These are phyloP conservation scores for Hypoxylon sp. DNA, from an alignment of 2,329 filamentous ascomycete genomes.

Conservation along the genomic window DNA sequence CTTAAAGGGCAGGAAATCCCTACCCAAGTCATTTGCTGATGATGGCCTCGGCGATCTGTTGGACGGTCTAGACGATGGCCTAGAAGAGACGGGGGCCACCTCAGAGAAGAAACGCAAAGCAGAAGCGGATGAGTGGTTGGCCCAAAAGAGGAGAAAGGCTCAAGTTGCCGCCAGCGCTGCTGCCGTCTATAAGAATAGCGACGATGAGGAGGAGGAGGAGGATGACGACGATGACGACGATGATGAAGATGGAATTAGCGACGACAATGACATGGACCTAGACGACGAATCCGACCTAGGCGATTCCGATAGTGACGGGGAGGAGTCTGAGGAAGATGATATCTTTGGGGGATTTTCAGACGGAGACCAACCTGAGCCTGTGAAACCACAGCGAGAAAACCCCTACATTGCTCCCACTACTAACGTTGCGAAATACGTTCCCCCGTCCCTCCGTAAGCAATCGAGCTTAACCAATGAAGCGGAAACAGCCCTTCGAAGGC, in stretches of 20 bases:
- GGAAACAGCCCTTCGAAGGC: conserved; percentile 78
- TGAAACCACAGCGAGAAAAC: conserved; percentile 78
- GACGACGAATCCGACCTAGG: conserved; percentile 40
- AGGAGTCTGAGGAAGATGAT: conserved; percentile 52
- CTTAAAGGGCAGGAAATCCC: conserved; percentile 80
- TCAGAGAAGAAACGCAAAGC: conserved; percentile 74
- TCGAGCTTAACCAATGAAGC: conserved; percentile 76
- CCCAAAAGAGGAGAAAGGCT: conserved; percentile 69
- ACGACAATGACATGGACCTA: conserved; percentile 50
- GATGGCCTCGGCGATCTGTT: conserved; percentile 87
- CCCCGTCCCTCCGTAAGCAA: conserved; percentile 82
- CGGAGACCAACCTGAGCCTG: conserved; percentile 53
- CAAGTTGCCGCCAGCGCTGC: conserved; percentile 40
- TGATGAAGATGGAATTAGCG: not conserved
- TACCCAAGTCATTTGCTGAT: conserved; percentile 81
- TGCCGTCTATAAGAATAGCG: conserved; percentile 32
- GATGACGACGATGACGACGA: conserved; percentile 35
- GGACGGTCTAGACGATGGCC: conserved; percentile 74
- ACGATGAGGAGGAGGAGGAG: conserved; percentile 46
- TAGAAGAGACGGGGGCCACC: conserved; percentile 61
- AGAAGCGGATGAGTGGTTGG: conserved; percentile 73
- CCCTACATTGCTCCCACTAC: conserved; percentile 84
- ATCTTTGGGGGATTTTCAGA: conserved; percentile 60
- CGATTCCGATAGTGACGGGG: conserved; percentile 42
- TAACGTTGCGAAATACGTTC: conserved; percentile 82